Evolutionary conservation across 2,329 filamentous ascomycete genomes (phyloP), one percentile per base, ranked within the genome.

Genomic region (Bipolaris gigantea): DNA sequence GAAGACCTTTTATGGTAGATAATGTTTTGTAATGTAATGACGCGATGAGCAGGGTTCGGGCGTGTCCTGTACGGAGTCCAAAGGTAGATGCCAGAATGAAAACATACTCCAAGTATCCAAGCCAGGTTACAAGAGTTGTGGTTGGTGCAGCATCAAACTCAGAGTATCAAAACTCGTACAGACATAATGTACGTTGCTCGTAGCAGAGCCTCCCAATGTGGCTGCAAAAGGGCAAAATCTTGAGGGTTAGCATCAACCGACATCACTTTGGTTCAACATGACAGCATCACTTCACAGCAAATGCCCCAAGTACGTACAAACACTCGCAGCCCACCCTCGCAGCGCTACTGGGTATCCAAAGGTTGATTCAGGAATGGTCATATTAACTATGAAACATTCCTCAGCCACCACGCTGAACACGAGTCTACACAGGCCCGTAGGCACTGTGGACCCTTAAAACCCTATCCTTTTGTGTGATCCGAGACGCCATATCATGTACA

Each of bases 321-420:
- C 43, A 33, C 43, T 36, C 19, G 30, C 46, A 49, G 8, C 7
- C 16, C 39, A 15, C 46, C 36, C 23, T 15, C 16, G 21, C 23
- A 40, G 39, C 9, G 25, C 5, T 21, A 19, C 47, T 49, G 47
- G 27, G 38, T 39, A 55, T 47, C 47, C 30, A 50, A 50, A 59
- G 78, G 77, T 80, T 74, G 76, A 76, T 80, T 80, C 76, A 80
- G 78, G 78, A 79, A 79, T 77, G 75, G 71, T 74, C 76, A 73
- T 66, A 71, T 76, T 72, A 69, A 66, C 60, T 73, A 75, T 72
- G 65, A 64, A 70, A 74, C 63, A 79, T 76, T 76, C 77, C 78
- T 79, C 78, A 80, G 78, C 78, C 74, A 80, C 78, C 78, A 80
- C 77, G 78, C 78, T 80, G 60, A 61, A 55, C 33, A 30, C 45